phyloP scores from a whole-genome alignment of 2,329 filamentous ascomycete species.

The Mollisia scopiformis region DNA sequence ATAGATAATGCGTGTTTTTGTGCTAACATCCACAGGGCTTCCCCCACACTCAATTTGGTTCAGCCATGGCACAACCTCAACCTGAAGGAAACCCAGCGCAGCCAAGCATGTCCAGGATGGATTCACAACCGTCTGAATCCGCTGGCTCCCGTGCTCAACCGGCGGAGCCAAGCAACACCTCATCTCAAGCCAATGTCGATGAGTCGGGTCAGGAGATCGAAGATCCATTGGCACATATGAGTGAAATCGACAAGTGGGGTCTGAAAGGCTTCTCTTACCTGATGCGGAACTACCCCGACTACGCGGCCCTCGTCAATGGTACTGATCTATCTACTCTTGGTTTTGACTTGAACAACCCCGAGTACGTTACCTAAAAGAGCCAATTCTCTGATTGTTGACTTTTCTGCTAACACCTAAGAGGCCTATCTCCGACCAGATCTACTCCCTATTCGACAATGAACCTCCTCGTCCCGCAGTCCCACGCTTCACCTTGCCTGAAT shows the following conservation, averaged over 20 bases:
- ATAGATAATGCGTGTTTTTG: neutral
- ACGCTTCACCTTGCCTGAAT: constrained; percentile 63
- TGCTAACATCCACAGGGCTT: constrained; percentile 24
- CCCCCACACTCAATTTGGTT: constrained; percentile 27
- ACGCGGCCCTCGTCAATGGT: constrained; percentile 62
- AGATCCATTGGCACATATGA: constrained; percentile 64
- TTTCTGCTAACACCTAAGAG: constrained; percentile 27
- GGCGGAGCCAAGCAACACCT: constrained; percentile 22
- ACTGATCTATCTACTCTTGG: constrained; percentile 61
- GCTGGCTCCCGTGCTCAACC: constrained; percentile 23
- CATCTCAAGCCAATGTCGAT: constrained; percentile 30
- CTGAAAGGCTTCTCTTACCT: constrained; percentile 62
- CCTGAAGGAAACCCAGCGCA: constrained; percentile 27
- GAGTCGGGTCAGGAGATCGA: constrained; percentile 43
- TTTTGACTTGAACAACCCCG: constrained; percentile 58
- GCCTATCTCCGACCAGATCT: constrained; percentile 59
- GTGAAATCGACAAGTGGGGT: constrained; percentile 65
- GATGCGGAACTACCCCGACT: constrained; percentile 66
- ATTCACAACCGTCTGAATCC: constrained; percentile 25
- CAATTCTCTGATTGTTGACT: neutral
- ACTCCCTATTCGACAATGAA: constrained; percentile 63
- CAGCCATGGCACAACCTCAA: constrained; percentile 20
- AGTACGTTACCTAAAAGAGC: constrained; percentile 48
- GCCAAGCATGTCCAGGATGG: constrained; percentile 29
- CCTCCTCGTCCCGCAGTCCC: constrained; percentile 60